Evolutionary conservation across 2,329 filamentous ascomycete genomes (phyloP).

Genomic region (Anisogramma anomala): DNA sequence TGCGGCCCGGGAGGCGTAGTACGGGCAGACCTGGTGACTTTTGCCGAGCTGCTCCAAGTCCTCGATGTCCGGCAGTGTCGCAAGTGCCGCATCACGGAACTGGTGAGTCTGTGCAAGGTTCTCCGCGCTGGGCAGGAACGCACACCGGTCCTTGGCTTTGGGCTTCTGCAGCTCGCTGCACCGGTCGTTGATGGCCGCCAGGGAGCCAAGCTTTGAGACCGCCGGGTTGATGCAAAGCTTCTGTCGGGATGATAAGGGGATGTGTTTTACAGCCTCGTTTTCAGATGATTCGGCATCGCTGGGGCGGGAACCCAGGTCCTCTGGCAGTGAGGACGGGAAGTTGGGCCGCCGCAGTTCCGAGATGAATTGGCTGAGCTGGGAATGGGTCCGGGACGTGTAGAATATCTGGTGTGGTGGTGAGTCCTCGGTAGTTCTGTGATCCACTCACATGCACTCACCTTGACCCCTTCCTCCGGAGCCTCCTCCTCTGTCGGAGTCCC

Average conservation of each 20-base stretch:
- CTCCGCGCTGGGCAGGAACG: slow-evolving; percentile 68
- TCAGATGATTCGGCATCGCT: slow-evolving; percentile 12
- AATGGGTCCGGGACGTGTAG: slow-evolving; percentile 88
- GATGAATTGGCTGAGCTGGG: slow-evolving; percentile 80
- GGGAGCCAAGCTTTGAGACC: slow-evolving; percentile 57
- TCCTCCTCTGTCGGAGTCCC: slow-evolving; percentile 26
- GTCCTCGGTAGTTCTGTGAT: background rate
- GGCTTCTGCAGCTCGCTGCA: slow-evolving; percentile 84
- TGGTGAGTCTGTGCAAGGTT: slow-evolving; percentile 59
- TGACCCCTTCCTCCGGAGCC: slow-evolving; percentile 51
- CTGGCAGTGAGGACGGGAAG: slow-evolving; percentile 59
- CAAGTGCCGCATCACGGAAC: slow-evolving; percentile 76
- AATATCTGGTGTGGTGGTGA: slow-evolving; percentile 46
- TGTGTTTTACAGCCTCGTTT: slow-evolving; percentile 59
- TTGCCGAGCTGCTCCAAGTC: slow-evolving; percentile 72
- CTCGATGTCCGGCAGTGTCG: slow-evolving; percentile 85
- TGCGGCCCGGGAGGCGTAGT: slow-evolving; percentile 83
- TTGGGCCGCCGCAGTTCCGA: slow-evolving; percentile 67
- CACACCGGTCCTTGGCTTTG: slow-evolving; percentile 54
- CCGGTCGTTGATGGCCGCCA: slow-evolving; percentile 82
- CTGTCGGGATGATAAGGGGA: slow-evolving; percentile 77
- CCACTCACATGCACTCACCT: slow-evolving; percentile 32
- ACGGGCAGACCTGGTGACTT: slow-evolving; percentile 74
- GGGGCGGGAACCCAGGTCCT: slow-evolving; percentile 19
- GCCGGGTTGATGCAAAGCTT: slow-evolving; percentile 81